These are phyloP conservation scores for Cubamyces sp. DNA, from an alignment of 768 basidiomycete species.

Conservation along the genomic window DNA sequence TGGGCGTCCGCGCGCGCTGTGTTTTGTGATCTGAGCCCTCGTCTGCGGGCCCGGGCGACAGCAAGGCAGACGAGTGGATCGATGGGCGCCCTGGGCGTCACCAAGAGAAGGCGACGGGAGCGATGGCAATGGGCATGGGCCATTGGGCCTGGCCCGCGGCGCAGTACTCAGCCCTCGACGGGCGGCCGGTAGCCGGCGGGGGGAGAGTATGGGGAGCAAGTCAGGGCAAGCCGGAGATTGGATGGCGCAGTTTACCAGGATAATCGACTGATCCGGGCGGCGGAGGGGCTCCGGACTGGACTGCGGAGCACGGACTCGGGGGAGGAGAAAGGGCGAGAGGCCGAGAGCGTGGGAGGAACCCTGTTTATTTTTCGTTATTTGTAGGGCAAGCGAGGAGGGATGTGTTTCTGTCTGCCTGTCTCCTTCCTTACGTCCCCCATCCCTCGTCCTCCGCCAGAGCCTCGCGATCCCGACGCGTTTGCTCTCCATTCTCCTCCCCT, in stretches of 20 bases:
- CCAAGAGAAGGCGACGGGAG: background rate
- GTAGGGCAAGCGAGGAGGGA: background rate
- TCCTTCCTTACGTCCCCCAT: constrained; percentile 18
- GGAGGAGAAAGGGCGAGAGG: constrained; percentile 1
- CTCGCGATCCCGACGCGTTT: constrained; percentile 19
- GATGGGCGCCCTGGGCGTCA: background rate
- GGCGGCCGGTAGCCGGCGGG: constrained; percentile 6
- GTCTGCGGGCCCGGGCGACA: background rate
- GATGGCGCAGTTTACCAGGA: background rate
- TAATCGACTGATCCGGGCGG: background rate
- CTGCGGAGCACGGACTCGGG: constrained; percentile 1
- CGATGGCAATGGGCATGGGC: background rate
- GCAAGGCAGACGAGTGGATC: background rate
- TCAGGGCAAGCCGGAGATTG: constrained; percentile 15
- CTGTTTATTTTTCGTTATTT: constrained; percentile 13
- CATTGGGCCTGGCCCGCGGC: background rate
- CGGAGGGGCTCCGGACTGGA: constrained; percentile 8
- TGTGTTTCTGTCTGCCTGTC: constrained; percentile 2
- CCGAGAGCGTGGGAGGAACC: constrained; percentile 6
- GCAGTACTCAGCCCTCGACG: no score
- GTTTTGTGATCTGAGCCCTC: constrained; percentile 4
- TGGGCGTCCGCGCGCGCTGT: background rate
- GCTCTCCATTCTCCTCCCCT: constrained; percentile 11
- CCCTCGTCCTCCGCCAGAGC: constrained; percentile 10
- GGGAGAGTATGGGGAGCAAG: background rate